Percentiles rank a stretch among this genome's conserved stretches.
phyloP scores from a whole-genome alignment of 1,284 basidiomycete species.

The Fomitopsis pinicola region DNA sequence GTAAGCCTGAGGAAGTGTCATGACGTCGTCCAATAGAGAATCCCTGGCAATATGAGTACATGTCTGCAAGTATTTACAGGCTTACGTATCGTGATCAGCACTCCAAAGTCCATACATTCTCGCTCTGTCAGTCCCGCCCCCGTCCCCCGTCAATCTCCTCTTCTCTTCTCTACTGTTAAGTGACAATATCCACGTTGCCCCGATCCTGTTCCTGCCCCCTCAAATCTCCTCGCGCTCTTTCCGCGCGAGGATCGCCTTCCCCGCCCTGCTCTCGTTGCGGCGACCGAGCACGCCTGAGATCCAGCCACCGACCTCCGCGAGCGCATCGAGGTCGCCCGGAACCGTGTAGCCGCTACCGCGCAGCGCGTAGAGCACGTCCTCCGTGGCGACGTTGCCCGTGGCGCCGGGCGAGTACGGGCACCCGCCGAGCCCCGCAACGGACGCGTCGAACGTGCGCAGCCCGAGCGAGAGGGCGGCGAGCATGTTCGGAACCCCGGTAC shows the following conservation, averaged over 20 bases:
- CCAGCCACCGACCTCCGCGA: constrained; percentile 81
- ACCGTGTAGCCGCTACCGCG: constrained; percentile 69
- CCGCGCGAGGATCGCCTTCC: constrained; percentile 68
- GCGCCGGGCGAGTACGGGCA: constrained; percentile 96
- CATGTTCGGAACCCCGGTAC: constrained; percentile 75
- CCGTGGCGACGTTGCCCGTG: constrained; percentile 90
- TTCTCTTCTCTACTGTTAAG: no score
- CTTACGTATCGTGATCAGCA: no score
- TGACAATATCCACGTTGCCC: no score
- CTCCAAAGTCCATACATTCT: background rate
- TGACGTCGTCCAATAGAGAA: no score
- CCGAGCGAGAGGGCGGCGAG: constrained; percentile 60
- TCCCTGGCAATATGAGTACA: no score
- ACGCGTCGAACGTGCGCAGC: constrained; percentile 67
- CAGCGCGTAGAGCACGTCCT: constrained; percentile 86
- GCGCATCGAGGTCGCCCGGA: constrained; percentile 52
- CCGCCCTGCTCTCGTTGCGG: constrained; percentile 77
- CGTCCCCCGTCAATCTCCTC: no score
- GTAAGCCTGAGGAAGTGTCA: no score
- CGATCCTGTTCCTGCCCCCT: constrained; percentile 23
- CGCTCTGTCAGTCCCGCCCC: no score
- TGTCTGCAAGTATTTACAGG: no score
- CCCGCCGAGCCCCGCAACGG: constrained; percentile 87
- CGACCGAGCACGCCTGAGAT: constrained; percentile 66
- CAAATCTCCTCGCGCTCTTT: constrained; percentile 31